Evolutionary conservation across 768 basidiomycete species (phyloP).

Genomic region (Mycena pura): DNA sequence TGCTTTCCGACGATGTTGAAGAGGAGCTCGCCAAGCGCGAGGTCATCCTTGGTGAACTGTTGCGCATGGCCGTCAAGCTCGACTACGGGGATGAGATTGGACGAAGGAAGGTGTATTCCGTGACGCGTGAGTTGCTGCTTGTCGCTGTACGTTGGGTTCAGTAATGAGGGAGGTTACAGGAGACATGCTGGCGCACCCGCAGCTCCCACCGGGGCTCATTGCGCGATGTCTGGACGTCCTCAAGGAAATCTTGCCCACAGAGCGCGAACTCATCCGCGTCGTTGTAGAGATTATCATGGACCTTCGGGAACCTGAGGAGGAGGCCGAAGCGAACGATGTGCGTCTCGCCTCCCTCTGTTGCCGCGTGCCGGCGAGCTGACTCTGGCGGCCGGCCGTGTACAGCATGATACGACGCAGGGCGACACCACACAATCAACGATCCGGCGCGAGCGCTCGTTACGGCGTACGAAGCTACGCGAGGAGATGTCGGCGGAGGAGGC

Average conservation of each 20-base stretch:
- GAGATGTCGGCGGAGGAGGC: conserved; percentile 72
- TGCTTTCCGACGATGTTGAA: conserved; percentile 59
- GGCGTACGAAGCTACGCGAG: conserved; percentile 55
- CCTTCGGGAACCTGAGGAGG: conserved; percentile 57
- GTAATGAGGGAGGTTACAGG: conserved; percentile 45
- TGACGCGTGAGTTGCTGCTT: conserved; percentile 71
- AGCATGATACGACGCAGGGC: conserved; percentile 35
- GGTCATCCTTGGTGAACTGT: conserved; percentile 80
- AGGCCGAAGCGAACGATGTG: conserved; percentile 33
- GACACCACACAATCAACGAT: conserved; percentile 34
- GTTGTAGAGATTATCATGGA: conserved; percentile 88
- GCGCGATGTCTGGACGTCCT: conserved; percentile 86
- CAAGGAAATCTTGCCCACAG: conserved; percentile 79
- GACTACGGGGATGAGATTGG: conserved; percentile 98
- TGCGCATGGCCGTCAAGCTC: conserved; percentile 79
- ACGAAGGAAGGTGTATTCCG: conserved; percentile 85
- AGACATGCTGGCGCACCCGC: conserved; percentile 87
- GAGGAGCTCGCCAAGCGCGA: conserved; percentile 70
- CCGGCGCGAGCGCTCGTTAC: conserved; percentile 30
- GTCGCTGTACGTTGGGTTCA: neutral
- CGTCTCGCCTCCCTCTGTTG: neutral
- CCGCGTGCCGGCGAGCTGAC: neutral
- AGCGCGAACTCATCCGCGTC: conserved; percentile 87
- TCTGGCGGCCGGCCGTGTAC: no score
- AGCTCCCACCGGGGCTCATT: conserved; percentile 80